phyloP scores from a whole-genome alignment of 495 filamentous ascomycete genomes.

The Aspergillus heteromorphus region DNA sequence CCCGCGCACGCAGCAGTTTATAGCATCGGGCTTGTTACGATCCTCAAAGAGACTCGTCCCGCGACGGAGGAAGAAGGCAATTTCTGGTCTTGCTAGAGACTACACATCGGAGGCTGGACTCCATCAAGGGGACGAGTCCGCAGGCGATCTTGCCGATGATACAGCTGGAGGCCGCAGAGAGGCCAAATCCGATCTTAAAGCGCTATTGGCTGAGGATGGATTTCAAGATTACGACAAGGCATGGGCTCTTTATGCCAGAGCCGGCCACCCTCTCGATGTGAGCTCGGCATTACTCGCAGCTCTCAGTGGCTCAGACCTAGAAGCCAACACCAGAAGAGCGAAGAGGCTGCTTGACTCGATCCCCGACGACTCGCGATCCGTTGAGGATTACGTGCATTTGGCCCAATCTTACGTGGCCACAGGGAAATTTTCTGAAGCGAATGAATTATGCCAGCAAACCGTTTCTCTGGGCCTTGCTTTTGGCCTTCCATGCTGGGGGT shows the following conservation, averaged over 20 bases:
- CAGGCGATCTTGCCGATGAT: neutral
- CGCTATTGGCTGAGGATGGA: conserved; percentile 14
- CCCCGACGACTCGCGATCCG: conserved; percentile 20
- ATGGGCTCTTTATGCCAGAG: conserved; percentile 31
- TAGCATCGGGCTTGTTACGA: conserved; percentile 19
- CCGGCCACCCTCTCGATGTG: conserved; percentile 22
- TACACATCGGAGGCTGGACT: conserved; percentile 26
- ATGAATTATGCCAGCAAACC: conserved; percentile 27
- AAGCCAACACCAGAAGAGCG: conserved; percentile 32
- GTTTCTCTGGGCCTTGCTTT: conserved; percentile 13
- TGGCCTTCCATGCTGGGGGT: conserved; percentile 16
- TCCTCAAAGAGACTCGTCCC: conserved; percentile 21
- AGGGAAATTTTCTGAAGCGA: conserved; percentile 16
- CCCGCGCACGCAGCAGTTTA: conserved; percentile 19
- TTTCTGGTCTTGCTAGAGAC: conserved; percentile 20
- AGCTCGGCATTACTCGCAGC: conserved; percentile 32
- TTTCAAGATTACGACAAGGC: conserved; percentile 24
- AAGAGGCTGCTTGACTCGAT: conserved; percentile 39
- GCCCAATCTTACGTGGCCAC: conserved; percentile 21
- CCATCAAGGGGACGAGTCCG: neutral
- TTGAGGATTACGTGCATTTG: conserved; percentile 35
- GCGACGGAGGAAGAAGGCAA: conserved; percentile 25
- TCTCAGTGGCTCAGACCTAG: conserved; percentile 29
- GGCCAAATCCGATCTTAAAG: conserved; percentile 14
- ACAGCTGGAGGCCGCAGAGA: neutral